Evolutionary conservation across 78 protist genomes (phyloP).

Genomic region (Trichosphaerium sp.): DNA sequence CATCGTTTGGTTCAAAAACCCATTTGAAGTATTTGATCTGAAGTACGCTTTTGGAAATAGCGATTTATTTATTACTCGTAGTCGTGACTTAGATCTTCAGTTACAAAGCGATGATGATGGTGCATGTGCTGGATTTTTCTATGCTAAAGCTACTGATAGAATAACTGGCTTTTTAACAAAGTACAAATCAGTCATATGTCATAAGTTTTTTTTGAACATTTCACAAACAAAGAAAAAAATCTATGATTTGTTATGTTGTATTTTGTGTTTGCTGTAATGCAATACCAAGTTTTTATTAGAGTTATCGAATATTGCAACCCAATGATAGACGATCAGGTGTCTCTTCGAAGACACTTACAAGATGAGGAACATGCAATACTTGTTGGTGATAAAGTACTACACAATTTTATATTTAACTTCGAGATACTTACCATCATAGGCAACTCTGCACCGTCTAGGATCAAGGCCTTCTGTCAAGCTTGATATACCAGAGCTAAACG

Average conservation of each 20-base stretch:
- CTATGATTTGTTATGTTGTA: neutral
- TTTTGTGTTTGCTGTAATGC: neutral
- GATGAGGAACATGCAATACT: no score
- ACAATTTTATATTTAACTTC: no score
- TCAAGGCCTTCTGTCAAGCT: neutral
- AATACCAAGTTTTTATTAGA: no score
- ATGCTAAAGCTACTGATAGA: constrained; percentile 6
- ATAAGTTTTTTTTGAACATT: constrained; percentile 1
- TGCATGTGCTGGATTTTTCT: constrained; percentile 45
- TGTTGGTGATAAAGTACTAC: no score
- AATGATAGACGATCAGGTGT: no score
- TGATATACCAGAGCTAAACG: constrained; percentile 1
- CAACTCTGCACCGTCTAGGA: neutral
- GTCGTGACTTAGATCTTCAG: constrained; percentile 15
- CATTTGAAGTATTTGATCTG: no score
- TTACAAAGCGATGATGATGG: constrained; percentile 41
- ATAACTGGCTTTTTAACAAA: constrained; percentile 14
- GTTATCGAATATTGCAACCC: no score
- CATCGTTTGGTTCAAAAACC: constrained; percentile 27
- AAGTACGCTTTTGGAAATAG: neutral
- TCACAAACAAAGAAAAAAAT: neutral
- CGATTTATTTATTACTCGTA: no score
- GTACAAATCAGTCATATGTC: constrained; percentile 12
- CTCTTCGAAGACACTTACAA: no score
- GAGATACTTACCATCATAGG: no score